Percentiles rank a stretch among this genome's conserved stretches.
Evolutionary conservation across 495 filamentous ascomycete genomes (phyloP).

Genomic region (Podospora conica): DNA sequence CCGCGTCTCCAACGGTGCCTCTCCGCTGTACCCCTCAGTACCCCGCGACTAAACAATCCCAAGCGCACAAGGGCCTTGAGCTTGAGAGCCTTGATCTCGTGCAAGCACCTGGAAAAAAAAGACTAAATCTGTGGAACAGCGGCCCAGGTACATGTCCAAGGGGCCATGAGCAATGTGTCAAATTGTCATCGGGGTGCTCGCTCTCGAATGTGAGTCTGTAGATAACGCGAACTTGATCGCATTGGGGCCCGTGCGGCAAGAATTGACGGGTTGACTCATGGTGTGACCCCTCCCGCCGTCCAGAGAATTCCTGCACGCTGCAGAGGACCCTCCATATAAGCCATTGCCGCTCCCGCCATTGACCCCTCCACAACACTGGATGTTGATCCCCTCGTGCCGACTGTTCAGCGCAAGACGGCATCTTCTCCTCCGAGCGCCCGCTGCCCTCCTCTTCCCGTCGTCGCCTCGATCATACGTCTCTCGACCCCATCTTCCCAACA

Average conservation of each 20-base stretch:
- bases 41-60: not conserved
- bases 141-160: not conserved
- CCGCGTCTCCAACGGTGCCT: not conserved
- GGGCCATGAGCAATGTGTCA: not conserved
- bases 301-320: slow-evolving; percentile 19
- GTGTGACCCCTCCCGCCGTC: slow-evolving; percentile 1
- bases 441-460: slow-evolving; percentile 13
- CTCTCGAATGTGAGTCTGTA: not conserved
- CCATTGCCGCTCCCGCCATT: slow-evolving; percentile 17
- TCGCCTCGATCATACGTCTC: slow-evolving; percentile 20
- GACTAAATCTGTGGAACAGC: too few species aligned
- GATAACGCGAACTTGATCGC: not conserved
- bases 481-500: slow-evolving; percentile 13
- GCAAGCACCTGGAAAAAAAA: not conserved
- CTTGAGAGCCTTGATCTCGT: not conserved
- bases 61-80: not conserved
- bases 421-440: slow-evolving; percentile 20
- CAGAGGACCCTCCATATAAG: slow-evolving; percentile 14
- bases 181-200: not conserved
- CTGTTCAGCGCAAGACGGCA: slow-evolving; percentile 25
- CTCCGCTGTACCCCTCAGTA: not conserved
- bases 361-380: slow-evolving; percentile 27
- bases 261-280: slow-evolving; percentile 7
- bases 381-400: slow-evolving; percentile 28
- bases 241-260: not conserved